Evolutionary conservation across 2,329 filamentous ascomycete genomes (phyloP), one percentile per base, ranked within the genome.

Genomic region (Fusarium sp.): DNA sequence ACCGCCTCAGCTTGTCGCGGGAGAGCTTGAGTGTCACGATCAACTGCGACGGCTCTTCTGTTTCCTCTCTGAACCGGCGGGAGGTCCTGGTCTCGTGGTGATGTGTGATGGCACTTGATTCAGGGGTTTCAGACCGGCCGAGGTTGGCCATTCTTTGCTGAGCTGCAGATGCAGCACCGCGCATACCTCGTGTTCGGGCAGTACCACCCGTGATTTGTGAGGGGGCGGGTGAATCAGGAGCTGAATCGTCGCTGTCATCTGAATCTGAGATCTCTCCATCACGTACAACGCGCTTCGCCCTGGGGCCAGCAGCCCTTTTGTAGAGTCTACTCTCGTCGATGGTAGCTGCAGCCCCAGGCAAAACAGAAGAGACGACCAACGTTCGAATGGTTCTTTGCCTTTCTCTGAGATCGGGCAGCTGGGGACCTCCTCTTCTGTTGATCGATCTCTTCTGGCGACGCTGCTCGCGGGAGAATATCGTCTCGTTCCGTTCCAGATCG

Each of bases 361-460:
- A 89, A 25, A 97, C 95, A 6, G 94, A 95, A 15, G 96, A 98
- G 3, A 99, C 94, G 59, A 98, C 89, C 75, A 98, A 88, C 0
- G 96, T 98, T 52, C 96, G 91, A 64, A 98, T 96, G 2, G 96
- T 98, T 58, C 96, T 91, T 83, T 96, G 96, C 61, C 95, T 90
- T 77, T 99, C 96, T 81, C 97, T 97, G 66, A 99, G 90, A 83
- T 99, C 96, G n/a, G 96, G 96, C 44, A 99, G 86, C 67, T 94
- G 93, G 10, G 96, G 96, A 0, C 96, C 96, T 72, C 96, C 96
- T 77, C 96, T 91, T 71, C 96, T 89, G 81, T 98, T 98, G 77
- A 97, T 94, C 11, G 96, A 97, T 53, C 96, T 91, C 85, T 99
- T 99, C 83, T 98, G 95, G 58, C 95, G 90, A 76, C 96, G 89